phyloP scores from a whole-genome alignment of 345 rosid species.

The Anacardium occidentale region DNA sequence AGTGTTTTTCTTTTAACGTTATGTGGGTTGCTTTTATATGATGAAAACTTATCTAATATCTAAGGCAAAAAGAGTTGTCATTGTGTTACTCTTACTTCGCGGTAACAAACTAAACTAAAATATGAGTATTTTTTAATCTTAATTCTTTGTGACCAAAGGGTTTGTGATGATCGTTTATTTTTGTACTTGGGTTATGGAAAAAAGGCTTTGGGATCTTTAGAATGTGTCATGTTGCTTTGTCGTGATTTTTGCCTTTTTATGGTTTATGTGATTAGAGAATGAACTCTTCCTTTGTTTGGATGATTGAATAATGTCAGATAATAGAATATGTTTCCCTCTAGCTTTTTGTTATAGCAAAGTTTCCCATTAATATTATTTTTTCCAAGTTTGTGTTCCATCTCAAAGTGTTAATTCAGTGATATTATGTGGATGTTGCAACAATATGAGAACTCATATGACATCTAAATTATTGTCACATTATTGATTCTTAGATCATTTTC shows the following conservation, averaged over 20 bases:
- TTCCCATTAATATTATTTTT: no score
- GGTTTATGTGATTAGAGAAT: conserved; percentile 7
- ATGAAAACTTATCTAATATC: neutral
- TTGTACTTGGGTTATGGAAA: neutral
- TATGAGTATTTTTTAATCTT: neutral
- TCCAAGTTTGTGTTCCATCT: no score
- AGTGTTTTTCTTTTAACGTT: neutral
- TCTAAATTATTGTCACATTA: no score
- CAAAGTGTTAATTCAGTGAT: no score
- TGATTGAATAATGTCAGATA: neutral
- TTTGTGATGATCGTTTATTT: neutral
- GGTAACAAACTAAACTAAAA: neutral
- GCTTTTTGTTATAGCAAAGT: no score
- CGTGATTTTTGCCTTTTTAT: neutral
- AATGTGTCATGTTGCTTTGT: neutral
- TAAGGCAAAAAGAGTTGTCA: neutral
- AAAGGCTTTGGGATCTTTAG: neutral
- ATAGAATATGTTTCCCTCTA: no score
- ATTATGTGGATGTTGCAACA: no score
- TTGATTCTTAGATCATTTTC: no score
- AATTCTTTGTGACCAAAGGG: neutral
- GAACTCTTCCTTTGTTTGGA: neutral
- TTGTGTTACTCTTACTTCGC: neutral
- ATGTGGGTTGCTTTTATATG: neutral
- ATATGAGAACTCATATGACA: no score